phyloP scores from a whole-genome alignment of 2,329 filamentous ascomycete species.

The Samsoniella hepiali region DNA sequence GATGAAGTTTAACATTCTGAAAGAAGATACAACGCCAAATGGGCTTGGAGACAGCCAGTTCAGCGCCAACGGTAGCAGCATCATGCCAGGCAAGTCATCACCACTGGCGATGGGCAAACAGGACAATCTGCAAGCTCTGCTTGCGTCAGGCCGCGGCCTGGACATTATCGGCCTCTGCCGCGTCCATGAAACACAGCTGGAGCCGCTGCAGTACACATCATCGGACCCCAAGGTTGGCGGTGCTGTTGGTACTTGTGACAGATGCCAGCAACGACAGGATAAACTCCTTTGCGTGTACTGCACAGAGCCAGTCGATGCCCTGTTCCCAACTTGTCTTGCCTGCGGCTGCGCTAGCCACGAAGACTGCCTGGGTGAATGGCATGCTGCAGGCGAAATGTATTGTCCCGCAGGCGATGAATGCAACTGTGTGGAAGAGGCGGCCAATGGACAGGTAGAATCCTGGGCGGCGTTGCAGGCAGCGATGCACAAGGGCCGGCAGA shows the following conservation, averaged over 20 bases:
- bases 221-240: conserved; percentile 40
- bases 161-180: conserved; percentile 63
- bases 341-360: conserved; percentile 63
- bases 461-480: conserved; percentile 49
- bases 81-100: conserved; percentile 39
- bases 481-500: conserved; percentile 32
- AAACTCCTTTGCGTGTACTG: conserved; percentile 63
- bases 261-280: conserved; percentile 53
- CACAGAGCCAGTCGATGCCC: conserved; percentile 55
- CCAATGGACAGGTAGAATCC: conserved; percentile 56
- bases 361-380: conserved; percentile 57
- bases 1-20: conserved; percentile 65
- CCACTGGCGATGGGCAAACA: conserved; percentile 57
- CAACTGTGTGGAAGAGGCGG: conserved; percentile 56
- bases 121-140: conserved; percentile 48
- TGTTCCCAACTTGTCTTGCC: conserved; percentile 59
- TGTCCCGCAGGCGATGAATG: conserved; percentile 66
- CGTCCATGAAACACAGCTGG: conserved; percentile 59
- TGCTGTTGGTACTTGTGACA: conserved; percentile 47
- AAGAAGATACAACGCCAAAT: conserved; percentile 38
- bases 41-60: conserved; percentile 21
- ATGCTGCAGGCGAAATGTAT: conserved; percentile 51
- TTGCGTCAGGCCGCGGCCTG: conserved; percentile 53
- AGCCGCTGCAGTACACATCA: conserved; percentile 51
- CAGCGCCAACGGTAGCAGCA: conserved; percentile 28